Base-by-base conservation (phyloP, 2,329 filamentous ascomycete species). In the Colletotrichum horii region DNA sequence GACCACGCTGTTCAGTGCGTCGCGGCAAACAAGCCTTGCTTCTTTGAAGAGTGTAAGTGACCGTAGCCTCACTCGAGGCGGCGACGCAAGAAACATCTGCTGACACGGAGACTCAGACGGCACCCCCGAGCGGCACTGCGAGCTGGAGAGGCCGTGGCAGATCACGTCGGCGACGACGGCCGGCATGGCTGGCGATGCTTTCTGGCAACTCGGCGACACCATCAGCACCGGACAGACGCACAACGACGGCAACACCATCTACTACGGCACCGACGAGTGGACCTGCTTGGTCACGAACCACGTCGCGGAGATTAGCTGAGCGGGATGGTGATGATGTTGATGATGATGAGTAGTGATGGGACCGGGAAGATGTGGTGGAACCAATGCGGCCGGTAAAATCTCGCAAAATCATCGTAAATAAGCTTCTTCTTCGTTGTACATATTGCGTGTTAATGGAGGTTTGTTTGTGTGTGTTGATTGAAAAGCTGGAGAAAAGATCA, bases 61-160 rank as follows among this genome's bases (percentile, higher is more conserved):
- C 11, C 16, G 16, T 30, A 9, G 26, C 48, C 8, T 67, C 48
- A 52, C 64, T 55, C 16, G 64, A 66, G 48, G 38, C 22, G 36
- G 12, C 19, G 8, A 43, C 9, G 1, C 1, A 8, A 38, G 4
- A 15, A 15, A 16, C 1, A 6, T 1, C 34, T 26, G 15, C 68
- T 70, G 3, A 74, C n/a, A 48, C 22, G 11, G 12, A 30, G 32
- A 26, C 6, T 4, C 26, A 82, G 81, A 82, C 36, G 81, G 81
- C 28, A 75, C 78, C 52, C 75, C 78, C 8, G 70, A 66, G 15
- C 76, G 80, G 62, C 79, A 82, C 74, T 83, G 82, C 75, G 66
- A 77, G 58, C 83, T 84, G 77, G 93, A 93, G 72, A 83, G 84
- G 78, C 89, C 92, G 78, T 90, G 84, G 78, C 78, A 86, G 72